Evolutionary conservation across 257 asterid species (phyloP).

Genomic region (Anisodus acutangulus): DNA sequence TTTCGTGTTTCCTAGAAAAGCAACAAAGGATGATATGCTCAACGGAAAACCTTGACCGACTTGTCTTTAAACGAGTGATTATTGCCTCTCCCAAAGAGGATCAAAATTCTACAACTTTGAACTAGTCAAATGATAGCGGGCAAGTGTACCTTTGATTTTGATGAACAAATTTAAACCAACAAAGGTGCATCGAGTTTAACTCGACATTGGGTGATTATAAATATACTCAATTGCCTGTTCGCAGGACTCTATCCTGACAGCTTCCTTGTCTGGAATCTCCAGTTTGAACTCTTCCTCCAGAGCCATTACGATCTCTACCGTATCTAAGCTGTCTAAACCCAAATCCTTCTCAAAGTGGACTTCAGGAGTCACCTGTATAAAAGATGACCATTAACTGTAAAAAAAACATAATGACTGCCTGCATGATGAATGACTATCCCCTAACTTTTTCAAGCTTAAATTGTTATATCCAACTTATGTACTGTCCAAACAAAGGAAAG

Average conservation of each 20-base stretch:
- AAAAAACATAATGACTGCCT: neutral
- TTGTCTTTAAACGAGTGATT: slow-evolving; percentile 37
- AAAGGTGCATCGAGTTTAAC: slow-evolving; percentile 45
- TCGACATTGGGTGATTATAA: slow-evolving; percentile 78
- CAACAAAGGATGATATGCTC: slow-evolving; percentile 22
- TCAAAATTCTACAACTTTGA: slow-evolving; percentile 41
- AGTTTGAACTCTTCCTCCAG: slow-evolving; percentile 89
- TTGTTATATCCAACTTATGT: neutral
- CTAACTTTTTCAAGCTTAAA: neutral
- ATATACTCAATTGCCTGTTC: slow-evolving; percentile 80
- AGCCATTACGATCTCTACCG: slow-evolving; percentile 89
- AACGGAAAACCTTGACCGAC: neutral
- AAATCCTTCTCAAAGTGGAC: slow-evolving; percentile 82
- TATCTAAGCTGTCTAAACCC: slow-evolving; percentile 90
- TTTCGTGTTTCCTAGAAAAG: neutral
- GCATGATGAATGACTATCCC: neutral
- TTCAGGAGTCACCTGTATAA: slow-evolving; percentile 71
- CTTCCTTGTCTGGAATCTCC: slow-evolving; percentile 88
- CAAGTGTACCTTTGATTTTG: slow-evolving; percentile 28
- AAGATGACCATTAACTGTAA: neutral
- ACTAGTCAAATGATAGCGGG: slow-evolving; percentile 39
- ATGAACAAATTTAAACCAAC: slow-evolving; percentile 28
- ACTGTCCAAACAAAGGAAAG: neutral
- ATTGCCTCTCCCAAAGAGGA: slow-evolving; percentile 35
- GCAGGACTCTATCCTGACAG: slow-evolving; percentile 79